Evolutionary conservation across 257 asterid species (phyloP), one percentile per base, ranked within the genome.

Genomic region (Misopates orontium): DNA sequence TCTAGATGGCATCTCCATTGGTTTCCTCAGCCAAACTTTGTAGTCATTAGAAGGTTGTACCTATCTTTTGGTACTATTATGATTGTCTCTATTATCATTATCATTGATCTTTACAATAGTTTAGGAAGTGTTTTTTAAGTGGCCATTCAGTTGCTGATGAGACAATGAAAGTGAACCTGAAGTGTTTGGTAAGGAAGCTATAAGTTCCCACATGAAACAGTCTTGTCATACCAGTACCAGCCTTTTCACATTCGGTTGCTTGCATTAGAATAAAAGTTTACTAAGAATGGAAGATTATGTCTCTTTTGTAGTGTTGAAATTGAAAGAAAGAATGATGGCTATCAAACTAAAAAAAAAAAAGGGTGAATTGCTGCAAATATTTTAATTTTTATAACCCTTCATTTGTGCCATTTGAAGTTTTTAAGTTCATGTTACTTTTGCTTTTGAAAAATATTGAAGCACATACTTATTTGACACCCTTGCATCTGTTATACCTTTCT

Each of bases 241-340:
- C 64, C 66, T 62, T 52, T 60, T 48, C 50, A 66, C 48, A 28
- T 58, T 59, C 63, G 66, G 64, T 75, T 70, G 83, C 80, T 78
- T 78, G 70, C 66, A 76, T 73, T 82, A 75, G 67, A 70, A 63
- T 68, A 36, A 60, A 78, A 76, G 87, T 73, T n/a, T 53, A 61
- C 75, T 18, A 49, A 54, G 36, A 3, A 55, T 66, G 0, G 40
- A 66, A 50, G 24, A 54, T 5, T 67, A 13, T 31, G 55, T 48
- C 56, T 61, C 49, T 64, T 59, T 60, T 41, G 19, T 36, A 50
- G 36, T 60, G 31, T 75, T 62, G 54, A 69, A 72, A 64, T 79
- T 71, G 66, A 47, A 75, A 45, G 64, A 64, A 75, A 58, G 32
- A 36, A 68, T 74, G 64, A 13, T 12, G 31, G 52, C 31, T 65